Evolutionary conservation across 768 basidiomycete genomes (phyloP), one percentile per base, ranked within the genome.

Genomic region (Tricholoma flavovirens): DNA sequence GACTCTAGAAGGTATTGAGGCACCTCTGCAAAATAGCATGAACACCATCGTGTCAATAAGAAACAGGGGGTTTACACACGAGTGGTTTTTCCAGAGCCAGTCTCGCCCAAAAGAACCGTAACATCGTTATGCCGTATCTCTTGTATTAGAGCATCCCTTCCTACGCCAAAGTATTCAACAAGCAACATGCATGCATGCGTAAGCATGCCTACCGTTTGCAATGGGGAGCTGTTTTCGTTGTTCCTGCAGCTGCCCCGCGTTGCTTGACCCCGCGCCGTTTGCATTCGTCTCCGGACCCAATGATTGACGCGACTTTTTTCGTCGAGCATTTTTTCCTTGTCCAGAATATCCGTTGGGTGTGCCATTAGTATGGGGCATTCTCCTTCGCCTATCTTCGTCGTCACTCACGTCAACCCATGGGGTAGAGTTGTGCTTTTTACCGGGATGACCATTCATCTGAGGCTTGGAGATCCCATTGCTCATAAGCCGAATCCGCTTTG

Each of bases 81-180:
- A 49, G 97, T 99, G 0, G 96, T 96, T 75, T 99, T 99, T 59
- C 97, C 97, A 17, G 94, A 97, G 11, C 97, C 97, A 0, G 97
- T 98, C 72, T 99, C 97, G 36, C 95, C 97, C 2, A 99, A 80
- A 8, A 99, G 81, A 43, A 98, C 84, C 1, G 87, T 90, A 6
- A 93, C 87, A 67, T 93, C 88, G 75, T 91, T 87, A 59, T 83
- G 79, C 29, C 72, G 70, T 51, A 96, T 85, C 68, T 86, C 86
- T 56, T 82, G 77, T 26, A 93, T 71, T 26, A 96, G 77, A 26
- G 86, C 83, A 21, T 90, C 87, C 66, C 79, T 84, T 55, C 90
- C 93, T 92, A 54, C 19, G 46, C 17, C 42, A 52, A 50, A 29
- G 2, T 6, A 14, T 49, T 49, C 52, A n/a, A 22, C 14, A 59